Evolutionary conservation across 2,329 filamentous ascomycete genomes (phyloP), one percentile per base, ranked within the genome.

Genomic region (Emericellopsis atlantica): DNA sequence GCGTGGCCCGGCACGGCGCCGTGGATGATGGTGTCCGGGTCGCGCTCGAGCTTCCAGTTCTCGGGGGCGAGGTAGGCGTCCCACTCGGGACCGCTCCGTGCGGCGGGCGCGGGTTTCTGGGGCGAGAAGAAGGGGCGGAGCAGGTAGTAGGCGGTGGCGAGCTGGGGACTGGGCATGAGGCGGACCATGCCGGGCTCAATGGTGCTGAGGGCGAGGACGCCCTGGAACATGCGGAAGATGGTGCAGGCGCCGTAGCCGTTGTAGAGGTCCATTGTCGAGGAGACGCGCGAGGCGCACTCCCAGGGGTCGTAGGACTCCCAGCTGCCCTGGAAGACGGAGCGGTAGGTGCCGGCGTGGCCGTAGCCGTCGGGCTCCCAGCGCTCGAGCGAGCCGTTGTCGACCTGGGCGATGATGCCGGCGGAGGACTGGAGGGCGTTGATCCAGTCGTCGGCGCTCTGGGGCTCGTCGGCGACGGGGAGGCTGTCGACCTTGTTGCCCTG

Each of bases 91-190:
- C 63, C 63, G 14, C 52, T 51, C 40, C 55, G 58, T n/a, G 42
- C 43, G 22, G 60, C 58, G 1, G 69, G 69, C 4, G 64, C 57
- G 3, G 61, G 58, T 7, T 51, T 61, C 45, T 60, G 65, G 16
- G 69, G 59, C 39, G 60, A 61, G 55, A 75, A 75, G 52, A 75
- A 74, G 5, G 70, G 71, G 2, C 71, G 63, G 2, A 92, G 70
- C 1, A 92, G 70, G 48, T 79, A 81, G 59, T 92, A 92, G 3
- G 84, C 80, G 0, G 84, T 89, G 14, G 83, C 79, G 41, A 83
- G 74, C 40, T 72, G 69, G 0, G 85, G 84, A 46, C 85, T 87
- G 1, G 89, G 79, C 15, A 81, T 69, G 12, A 92, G 62, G 0
- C 81, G 84, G 6, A 84, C 81, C 57, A 87, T 79, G 16, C 73